Conservation (phyloP, 768 basidiomycete species). For the Gautieria morchelliformis region DNA sequence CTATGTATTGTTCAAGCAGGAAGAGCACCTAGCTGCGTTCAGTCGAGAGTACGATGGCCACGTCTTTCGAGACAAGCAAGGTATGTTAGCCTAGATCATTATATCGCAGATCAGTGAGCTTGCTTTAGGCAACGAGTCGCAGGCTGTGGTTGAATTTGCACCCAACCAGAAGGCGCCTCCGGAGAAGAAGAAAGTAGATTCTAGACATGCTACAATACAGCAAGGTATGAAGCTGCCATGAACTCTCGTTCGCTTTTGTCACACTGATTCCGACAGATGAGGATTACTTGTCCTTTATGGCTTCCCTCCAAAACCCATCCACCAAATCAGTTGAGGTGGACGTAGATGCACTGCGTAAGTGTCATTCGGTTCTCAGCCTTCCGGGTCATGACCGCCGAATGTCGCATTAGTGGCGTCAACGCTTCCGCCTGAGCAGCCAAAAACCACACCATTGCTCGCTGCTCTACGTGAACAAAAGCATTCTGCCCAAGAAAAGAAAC, state of each 20-base stretch:
- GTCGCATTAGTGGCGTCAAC: conserved; percentile 47
- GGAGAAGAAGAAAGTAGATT: conserved; percentile 69
- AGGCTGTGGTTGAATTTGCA: conserved; percentile 89
- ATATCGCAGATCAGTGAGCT: not conserved
- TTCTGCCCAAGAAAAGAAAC: conserved; percentile 60
- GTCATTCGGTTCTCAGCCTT: not conserved
- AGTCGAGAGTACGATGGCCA: conserved; percentile 87
- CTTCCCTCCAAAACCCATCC: conserved; percentile 48
- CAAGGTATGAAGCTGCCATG: conserved; percentile 44
- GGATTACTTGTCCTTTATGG: conserved; percentile 75
- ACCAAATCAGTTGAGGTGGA: conserved; percentile 43
- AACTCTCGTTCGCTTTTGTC: not conserved
- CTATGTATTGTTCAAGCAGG: conserved; percentile 81
- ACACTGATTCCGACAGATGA: conserved; percentile 42
- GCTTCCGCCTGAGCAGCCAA: conserved; percentile 52
- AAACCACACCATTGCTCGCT: conserved; percentile 86
- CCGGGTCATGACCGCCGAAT: not conserved
- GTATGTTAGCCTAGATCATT: conserved; percentile 31
- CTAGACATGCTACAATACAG: conserved; percentile 80
- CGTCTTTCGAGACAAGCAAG: conserved; percentile 83
- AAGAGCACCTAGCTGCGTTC: conserved; percentile 63
- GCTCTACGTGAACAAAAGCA: conserved; percentile 47
- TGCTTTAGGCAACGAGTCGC: conserved; percentile 67
- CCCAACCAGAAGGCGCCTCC: conserved; percentile 81
- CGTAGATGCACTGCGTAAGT: conserved; percentile 56